phyloP scores from a whole-genome alignment of 257 asterid genomes.

The Solanum tarijense region DNA sequence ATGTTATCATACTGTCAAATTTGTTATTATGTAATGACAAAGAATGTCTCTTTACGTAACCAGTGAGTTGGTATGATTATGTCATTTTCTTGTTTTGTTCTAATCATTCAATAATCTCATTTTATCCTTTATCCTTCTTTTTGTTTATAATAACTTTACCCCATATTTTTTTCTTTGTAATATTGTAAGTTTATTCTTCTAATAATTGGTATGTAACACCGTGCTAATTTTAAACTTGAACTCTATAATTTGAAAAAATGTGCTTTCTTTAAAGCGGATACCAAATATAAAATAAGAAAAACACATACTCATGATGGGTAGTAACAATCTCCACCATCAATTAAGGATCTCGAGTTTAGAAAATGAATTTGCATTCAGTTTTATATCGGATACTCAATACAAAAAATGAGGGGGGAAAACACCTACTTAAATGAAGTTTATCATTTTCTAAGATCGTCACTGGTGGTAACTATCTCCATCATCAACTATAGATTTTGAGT shows the following conservation, averaged over 20 bases:
- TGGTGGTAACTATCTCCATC: not conserved
- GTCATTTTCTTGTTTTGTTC: no score
- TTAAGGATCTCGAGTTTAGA: not conserved
- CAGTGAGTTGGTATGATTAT: not conserved
- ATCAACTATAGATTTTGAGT: not conserved
- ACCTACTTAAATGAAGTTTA: not conserved
- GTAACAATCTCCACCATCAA: not conserved
- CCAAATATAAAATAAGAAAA: not conserved
- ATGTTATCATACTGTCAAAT: not conserved
- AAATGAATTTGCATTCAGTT: not conserved
- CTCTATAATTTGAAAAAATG: not conserved
- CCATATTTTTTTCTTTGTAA: not conserved
- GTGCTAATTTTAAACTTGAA: not conserved
- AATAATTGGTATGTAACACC: not conserved
- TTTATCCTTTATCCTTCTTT: not conserved
- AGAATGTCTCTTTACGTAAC: not conserved
- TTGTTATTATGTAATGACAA: not conserved
- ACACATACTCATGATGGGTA: not conserved
- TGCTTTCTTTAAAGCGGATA: not conserved
- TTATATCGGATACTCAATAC: not conserved
- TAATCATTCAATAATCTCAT: no score
- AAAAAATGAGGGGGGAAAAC: not conserved
- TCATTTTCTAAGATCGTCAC: not conserved
- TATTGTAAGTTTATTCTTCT: not conserved
- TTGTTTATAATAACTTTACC: not conserved